Conservation (phyloP, 495 filamentous ascomycete species). For the Filosporella fistucella region DNA sequence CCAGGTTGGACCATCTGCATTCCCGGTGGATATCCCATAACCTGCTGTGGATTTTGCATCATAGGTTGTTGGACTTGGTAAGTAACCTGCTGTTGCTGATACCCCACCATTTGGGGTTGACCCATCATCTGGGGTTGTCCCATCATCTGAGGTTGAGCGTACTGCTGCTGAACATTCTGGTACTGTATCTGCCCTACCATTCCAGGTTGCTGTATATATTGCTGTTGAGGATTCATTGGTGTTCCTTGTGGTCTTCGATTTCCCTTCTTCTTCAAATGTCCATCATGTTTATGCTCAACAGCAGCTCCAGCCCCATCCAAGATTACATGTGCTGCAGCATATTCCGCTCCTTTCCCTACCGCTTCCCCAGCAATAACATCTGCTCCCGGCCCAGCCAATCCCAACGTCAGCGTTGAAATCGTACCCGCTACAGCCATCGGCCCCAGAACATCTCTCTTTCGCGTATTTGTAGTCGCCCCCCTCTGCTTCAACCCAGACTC, state of each 20-base stretch:
- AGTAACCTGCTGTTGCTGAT: background rate
- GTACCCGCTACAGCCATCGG: slow-evolving; percentile 27
- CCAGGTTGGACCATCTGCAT: background rate
- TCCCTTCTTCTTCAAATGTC: slow-evolving; percentile 24
- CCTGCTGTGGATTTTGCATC: background rate
- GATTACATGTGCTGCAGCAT: slow-evolving; percentile 22
- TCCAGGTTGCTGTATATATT: slow-evolving; percentile 9
- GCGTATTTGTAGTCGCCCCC: slow-evolving; percentile 23
- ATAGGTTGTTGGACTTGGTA: background rate
- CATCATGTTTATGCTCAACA: slow-evolving; percentile 23
- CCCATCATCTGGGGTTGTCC: too few species aligned
- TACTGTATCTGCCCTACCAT: background rate
- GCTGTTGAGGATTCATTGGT: slow-evolving; percentile 9
- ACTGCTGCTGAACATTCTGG: background rate
- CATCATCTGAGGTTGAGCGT: background rate
- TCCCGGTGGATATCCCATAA: background rate
- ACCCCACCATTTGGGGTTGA: background rate
- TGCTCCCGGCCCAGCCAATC: slow-evolving; percentile 23
- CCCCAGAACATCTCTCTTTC: slow-evolving; percentile 26
- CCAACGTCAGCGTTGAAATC: slow-evolving; percentile 22
- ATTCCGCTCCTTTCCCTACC: slow-evolving; percentile 25
- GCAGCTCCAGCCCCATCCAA: slow-evolving; percentile 25
- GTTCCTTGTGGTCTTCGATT: slow-evolving; percentile 16
- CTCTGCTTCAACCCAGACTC: slow-evolving; percentile 23
- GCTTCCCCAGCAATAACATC: slow-evolving; percentile 21